phyloP scores from a whole-genome alignment of 306 rosid genomes.

The Chamaecrista fasciculata region DNA sequence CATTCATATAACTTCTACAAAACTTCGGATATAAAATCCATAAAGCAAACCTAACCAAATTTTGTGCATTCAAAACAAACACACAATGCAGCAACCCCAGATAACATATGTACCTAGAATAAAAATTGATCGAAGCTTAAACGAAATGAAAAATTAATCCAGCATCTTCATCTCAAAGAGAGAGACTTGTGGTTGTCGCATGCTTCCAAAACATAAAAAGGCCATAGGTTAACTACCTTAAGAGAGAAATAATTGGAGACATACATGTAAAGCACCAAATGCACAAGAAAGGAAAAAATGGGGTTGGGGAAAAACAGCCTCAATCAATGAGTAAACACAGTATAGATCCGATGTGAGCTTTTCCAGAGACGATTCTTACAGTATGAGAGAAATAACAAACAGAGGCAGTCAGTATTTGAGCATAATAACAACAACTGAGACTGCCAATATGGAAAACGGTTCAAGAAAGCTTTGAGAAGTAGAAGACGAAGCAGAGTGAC shows the following conservation, averaged over 20 bases:
- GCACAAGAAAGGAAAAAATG: background rate
- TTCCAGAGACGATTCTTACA: background rate
- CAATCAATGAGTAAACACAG: background rate
- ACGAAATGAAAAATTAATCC: background rate
- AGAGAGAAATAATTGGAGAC: background rate
- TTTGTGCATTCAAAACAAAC: background rate
- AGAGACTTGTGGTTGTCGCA: background rate
- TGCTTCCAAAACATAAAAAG: background rate
- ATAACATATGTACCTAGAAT: background rate
- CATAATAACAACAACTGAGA: background rate
- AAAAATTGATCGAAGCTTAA: background rate
- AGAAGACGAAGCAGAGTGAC: background rate
- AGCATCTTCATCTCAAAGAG: background rate
- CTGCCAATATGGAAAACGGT: background rate
- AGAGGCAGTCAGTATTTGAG: background rate
- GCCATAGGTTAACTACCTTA: background rate
- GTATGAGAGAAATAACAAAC: background rate
- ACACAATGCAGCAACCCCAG: conserved; percentile 10
- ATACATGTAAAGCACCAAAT: background rate
- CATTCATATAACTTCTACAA: background rate
- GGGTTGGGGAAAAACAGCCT: background rate
- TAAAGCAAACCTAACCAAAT: background rate
- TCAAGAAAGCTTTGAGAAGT: background rate
- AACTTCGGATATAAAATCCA: background rate
- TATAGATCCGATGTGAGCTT: background rate